phyloP scores from a whole-genome alignment of 148 eudicot species.

The Limonium bicolor region DNA sequence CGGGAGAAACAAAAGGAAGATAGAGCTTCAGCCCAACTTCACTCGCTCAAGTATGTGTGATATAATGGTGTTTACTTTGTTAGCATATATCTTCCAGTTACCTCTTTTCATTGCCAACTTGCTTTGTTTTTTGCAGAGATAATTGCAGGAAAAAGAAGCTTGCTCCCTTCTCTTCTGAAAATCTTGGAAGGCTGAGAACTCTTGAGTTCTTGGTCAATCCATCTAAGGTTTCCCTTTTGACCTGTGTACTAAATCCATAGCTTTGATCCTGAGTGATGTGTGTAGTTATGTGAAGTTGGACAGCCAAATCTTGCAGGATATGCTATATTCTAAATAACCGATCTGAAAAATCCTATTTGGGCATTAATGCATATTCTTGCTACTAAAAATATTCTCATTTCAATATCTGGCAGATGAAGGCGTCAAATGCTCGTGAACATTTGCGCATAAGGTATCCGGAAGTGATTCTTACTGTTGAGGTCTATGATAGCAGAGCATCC shows the following conservation, averaged over 20 bases:
- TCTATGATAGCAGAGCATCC: slow-evolving; percentile 35
- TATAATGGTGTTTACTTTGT: slow-evolving; percentile 1
- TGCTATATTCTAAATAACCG: no score
- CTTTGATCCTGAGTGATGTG: background rate
- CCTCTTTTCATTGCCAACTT: background rate
- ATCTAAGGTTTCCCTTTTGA: slow-evolving; percentile 26
- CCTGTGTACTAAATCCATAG: background rate
- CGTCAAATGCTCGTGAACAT: slow-evolving; percentile 22
- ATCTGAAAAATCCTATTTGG: no score
- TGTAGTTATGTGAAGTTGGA: background rate
- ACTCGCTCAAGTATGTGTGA: slow-evolving; percentile 47
- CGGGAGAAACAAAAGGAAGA: slow-evolving; percentile 76
- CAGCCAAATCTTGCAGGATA: background rate
- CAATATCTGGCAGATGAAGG: slow-evolving; percentile 25
- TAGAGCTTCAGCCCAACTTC: slow-evolving; percentile 55
- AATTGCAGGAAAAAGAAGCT: slow-evolving; percentile 9
- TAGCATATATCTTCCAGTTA: background rate
- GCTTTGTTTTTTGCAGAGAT: slow-evolving; percentile 14
- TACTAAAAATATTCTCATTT: slow-evolving; percentile 1
- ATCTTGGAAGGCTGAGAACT: slow-evolving; percentile 29
- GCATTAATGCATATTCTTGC: background rate
- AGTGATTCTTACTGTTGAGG: slow-evolving; percentile 53
- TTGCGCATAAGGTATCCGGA: slow-evolving; percentile 52
- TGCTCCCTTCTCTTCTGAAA: slow-evolving; percentile 15
- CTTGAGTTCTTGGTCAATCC: slow-evolving; percentile 27